Percentiles rank a stretch among this genome's conserved stretches.
These are phyloP conservation scores for Solanum pennellii DNA, from an alignment of 257 asterid species.

Conservation along the genomic window DNA sequence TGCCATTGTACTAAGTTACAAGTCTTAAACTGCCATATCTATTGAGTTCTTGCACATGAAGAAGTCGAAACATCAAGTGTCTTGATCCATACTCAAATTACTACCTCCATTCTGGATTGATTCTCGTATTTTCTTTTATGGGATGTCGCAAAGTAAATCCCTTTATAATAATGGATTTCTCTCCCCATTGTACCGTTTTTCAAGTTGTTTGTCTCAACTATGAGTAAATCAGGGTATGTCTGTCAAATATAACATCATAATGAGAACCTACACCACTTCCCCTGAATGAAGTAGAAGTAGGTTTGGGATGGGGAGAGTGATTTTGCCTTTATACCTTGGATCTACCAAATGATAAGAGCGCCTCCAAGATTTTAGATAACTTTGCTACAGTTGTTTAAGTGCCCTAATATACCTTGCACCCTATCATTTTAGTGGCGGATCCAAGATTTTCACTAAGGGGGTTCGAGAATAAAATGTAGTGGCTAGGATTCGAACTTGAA, in stretches of 20 bases:
- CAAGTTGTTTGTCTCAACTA: background rate
- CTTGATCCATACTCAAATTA: background rate
- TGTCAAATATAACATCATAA: background rate
- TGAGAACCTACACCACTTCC: background rate
- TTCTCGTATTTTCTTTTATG: background rate
- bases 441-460: background rate
- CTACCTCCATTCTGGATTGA: background rate
- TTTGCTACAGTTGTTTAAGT: background rate
- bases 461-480: background rate
- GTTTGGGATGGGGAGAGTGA: background rate
- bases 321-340: background rate
- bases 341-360: background rate
- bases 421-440: background rate
- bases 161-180: background rate
- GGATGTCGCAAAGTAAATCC: background rate
- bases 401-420: background rate
- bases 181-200: background rate
- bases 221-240: background rate
- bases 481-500: background rate
- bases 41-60: background rate
- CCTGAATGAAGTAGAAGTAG: background rate
- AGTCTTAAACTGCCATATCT: background rate
- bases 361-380: background rate
- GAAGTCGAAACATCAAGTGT: background rate
- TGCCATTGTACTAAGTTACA: background rate